Base-by-base conservation (phyloP, 2,329 filamentous ascomycete genomes). In the Knufia petricola region DNA sequence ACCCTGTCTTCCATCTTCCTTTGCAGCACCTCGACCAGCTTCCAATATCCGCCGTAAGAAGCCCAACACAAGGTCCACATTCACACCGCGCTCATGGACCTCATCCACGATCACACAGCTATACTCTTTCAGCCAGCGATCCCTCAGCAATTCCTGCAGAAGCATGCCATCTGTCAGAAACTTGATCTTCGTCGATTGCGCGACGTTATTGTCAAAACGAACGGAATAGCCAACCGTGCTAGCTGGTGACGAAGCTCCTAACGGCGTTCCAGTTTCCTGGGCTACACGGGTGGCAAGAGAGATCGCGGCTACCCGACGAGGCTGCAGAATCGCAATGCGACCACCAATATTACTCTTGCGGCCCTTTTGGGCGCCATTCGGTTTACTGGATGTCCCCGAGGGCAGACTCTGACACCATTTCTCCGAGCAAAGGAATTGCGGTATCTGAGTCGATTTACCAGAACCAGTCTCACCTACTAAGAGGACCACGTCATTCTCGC, bases 91-190 rank as follows among this genome's bases (percentile, higher is more conserved):
- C 69, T 98, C 92, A 69, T 98, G 92, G 10, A 98, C 92, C 65
- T 98, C 92, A 66, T 98, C 92, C 6, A 98, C 87, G 15, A 98
- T 76, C 0, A 98, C 76, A 2, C 84, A 88, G 60, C 87, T 94
- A 63, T 98, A 98, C 61, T 86, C 81, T 26, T 77, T 78, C 60
- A 98, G 73, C 60, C 82, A 75, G 1, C 87, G 86, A 64, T 98
- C 92, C 46, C 84, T 77, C 51, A 98, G 67, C 66, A 98, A 83
- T 66, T 98, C 94, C 64, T 96, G 89, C 12, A 98, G 73, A 45
- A 98, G 73, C 82, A 95, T 96, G 59, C 92, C 92, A 65, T 98
- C 94, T 0, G 92, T 98, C 54, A 98, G 70, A 59, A 88, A 98
- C 62, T 96, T 96, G 67, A 98, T 84, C 60, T 77, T 82, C 3